Base-by-base conservation (phyloP, 1,139 yeast species). In the Geotrichum phurueaensis region DNA sequence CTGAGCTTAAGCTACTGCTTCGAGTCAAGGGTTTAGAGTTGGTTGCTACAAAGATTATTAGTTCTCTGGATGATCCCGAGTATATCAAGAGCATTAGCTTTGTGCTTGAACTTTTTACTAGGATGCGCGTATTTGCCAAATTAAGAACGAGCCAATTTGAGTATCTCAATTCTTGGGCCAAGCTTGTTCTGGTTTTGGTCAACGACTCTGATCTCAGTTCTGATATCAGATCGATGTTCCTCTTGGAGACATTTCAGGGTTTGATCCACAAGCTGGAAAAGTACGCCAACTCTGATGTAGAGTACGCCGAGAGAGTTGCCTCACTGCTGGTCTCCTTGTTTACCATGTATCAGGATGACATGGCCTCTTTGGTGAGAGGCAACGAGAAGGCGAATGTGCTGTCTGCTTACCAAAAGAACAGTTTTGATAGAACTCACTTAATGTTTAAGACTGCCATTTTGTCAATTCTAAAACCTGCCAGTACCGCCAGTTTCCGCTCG, bases 141-240 rank as follows among this genome's bases (percentile, higher is more conserved):
- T 62, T 72, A 15, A 65, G 73, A 61, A 72, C 77, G 1, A 76
- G 79, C 4, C 95, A 88, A 65, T 75, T 86, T 54, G 76, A 80
- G 9, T 84, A 86, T 62, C 75, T 92, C 33, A 88, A 85, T 67
- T 83, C 96, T 0, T 92, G 98, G 98, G 85, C 87, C 43, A 87
- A 86, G 66, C 74, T 91, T 58, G 84, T 89, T 47, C 89, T 89
- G 64, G 84, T 90, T 3, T 74, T 90, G 56, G 84, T 89, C 7
- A 79, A 84, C 22, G 94, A 87, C 68, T 80, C 84, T 2, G 75
- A 76, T 22, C 66, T 83, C 63, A 70, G 73, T 4, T 68, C 77
- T 0, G 70, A 73, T 13, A 76, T 76, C 27, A 78, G 85, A 58
- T 78, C 83, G 0, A 82, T 84, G 56, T 87, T 92, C 67, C 84